A percentile compares a stretch with the other conserved stretches of the same genome.
These are phyloP conservation scores for Cerrena zonata DNA, from an alignment of 1,284 basidiomycete species.

Conservation along the genomic window DNA sequence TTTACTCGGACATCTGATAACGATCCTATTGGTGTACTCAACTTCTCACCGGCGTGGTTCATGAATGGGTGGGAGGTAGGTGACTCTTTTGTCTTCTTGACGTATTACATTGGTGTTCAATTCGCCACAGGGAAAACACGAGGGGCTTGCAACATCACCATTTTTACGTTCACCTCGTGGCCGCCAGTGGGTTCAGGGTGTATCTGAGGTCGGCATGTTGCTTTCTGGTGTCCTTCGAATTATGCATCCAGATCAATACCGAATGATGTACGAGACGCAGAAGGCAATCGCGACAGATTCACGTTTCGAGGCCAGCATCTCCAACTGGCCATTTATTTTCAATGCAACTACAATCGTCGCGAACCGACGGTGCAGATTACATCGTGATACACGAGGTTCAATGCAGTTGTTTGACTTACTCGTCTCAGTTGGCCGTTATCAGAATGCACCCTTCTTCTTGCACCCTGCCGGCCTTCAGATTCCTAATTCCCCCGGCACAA, in stretches of 20 bases:
- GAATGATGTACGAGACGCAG: too few relatives aligned
- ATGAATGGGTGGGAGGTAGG: neutral
- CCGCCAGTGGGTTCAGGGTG: neutral
- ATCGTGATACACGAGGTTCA: neutral
- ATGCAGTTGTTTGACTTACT: neutral
- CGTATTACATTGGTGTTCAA: neutral
- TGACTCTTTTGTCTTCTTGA: too few relatives aligned
- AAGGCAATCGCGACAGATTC: neutral
- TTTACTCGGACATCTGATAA: too few relatives aligned
- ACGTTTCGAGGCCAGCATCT: neutral
- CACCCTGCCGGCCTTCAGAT: neutral
- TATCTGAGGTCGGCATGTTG: neutral
- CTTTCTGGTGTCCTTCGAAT: too few relatives aligned
- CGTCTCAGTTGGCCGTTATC: neutral
- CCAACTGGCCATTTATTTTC: neutral
- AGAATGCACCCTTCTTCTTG: neutral
- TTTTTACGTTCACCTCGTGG: neutral
- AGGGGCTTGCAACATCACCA: neutral
- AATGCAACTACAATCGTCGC: neutral
- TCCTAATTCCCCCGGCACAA: neutral
- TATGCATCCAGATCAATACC: slow-evolving; percentile 1
- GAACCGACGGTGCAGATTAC: neutral
- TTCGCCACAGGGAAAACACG: neutral
- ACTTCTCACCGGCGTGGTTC: too few relatives aligned
- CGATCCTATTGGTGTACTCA: too few relatives aligned